Base-by-base conservation (phyloP, 768 basidiomycete genomes). In the Tricholoma terreum region DNA sequence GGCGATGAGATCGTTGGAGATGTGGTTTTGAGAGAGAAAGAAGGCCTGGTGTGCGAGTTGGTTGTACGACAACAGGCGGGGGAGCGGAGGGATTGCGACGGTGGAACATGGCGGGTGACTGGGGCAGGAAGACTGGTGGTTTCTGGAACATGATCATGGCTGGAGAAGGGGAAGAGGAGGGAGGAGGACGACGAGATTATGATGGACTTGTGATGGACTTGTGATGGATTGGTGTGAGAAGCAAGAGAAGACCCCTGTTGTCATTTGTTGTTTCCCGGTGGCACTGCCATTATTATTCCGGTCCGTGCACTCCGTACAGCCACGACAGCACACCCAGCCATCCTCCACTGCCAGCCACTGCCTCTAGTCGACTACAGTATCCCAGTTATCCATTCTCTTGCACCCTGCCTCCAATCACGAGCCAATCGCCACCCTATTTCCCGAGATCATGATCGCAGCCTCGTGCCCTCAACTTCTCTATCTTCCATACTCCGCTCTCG, bases 1-100 rank as follows among this genome's bases (percentile, higher is more conserved):
- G 67, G 0, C 69, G 69, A 40, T 75, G 75, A n/a, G 66, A 69
- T 19, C 67, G 75, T 52, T 75, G 73, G 24, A 70, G 72, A 45
- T 73, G 72, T 6, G 71, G 73, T 66, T 49, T 87, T 54, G 86
- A 83, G 50, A 91, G 77, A 49, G 84, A 81, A 52, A 91, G 80
- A 8, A 91, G 78, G 67, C 89, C 89, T 0, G 89, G 89, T 0
- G 83, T 88, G 54, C 80, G 80, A 11, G 89, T 89, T 3, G 89
- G 84, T 68, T 88, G 86, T 4, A 88, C 83, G 56, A 84, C 76
- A 64, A 86, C 81, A 34, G 83, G 78, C 0, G 83, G 81, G 7
- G 86, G 85, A 0, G 89, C 88, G 0, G 89, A 89, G 17, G 88
- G 84, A 66, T 84, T 82, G 54, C 89, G 78, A 58, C 83, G 77